Percentiles rank a stretch among this genome's conserved stretches.
Conservation (phyloP, 495 filamentous ascomycete genomes). For the Aspergillus cristatus region DNA sequence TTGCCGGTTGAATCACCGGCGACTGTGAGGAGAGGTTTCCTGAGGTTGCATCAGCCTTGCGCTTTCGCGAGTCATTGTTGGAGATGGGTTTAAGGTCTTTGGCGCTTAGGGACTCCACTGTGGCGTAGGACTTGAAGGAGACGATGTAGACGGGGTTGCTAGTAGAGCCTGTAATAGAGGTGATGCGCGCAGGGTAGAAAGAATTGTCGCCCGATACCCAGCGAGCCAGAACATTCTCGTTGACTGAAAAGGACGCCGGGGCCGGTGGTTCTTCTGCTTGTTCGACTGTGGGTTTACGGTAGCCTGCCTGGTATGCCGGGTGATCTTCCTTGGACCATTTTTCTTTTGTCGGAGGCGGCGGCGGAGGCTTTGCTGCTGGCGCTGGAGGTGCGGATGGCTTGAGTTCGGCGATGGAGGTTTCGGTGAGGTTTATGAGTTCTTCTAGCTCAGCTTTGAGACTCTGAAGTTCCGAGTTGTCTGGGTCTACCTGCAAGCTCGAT, state of each 20-base stretch:
- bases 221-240: slow-evolving; percentile 81
- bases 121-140: slow-evolving; percentile 79
- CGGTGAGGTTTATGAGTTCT: slow-evolving; percentile 70
- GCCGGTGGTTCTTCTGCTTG: slow-evolving; percentile 33
- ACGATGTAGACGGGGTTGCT: slow-evolving; percentile 86
- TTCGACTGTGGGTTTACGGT: slow-evolving; percentile 33
- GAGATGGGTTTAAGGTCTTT: slow-evolving; percentile 76
- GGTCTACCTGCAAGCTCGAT: slow-evolving; percentile 68
- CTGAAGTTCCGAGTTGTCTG: slow-evolving; percentile 72
- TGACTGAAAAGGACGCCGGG: slow-evolving; percentile 63
- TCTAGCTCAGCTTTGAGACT: slow-evolving; percentile 74
- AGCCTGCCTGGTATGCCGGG: slow-evolving; percentile 52
- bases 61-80: slow-evolving; percentile 62
- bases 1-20: slow-evolving; percentile 28
- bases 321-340: slow-evolving; percentile 71
- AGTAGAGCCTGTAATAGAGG: slow-evolving; percentile 82
- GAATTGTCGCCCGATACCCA: slow-evolving; percentile 83
- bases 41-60: slow-evolving; percentile 80
- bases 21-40: slow-evolving; percentile 37
- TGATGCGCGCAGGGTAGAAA: slow-evolving; percentile 91
- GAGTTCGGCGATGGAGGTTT: slow-evolving; percentile 73
- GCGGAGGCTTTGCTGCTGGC: slow-evolving; percentile 31
- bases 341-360: slow-evolving; percentile 42
- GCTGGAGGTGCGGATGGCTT: slow-evolving; percentile 48
- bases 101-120: slow-evolving; percentile 72